Evolutionary conservation across 805 yeast genomes (phyloP).

Genomic region (Maudiozyma saulgeensis): DNA sequence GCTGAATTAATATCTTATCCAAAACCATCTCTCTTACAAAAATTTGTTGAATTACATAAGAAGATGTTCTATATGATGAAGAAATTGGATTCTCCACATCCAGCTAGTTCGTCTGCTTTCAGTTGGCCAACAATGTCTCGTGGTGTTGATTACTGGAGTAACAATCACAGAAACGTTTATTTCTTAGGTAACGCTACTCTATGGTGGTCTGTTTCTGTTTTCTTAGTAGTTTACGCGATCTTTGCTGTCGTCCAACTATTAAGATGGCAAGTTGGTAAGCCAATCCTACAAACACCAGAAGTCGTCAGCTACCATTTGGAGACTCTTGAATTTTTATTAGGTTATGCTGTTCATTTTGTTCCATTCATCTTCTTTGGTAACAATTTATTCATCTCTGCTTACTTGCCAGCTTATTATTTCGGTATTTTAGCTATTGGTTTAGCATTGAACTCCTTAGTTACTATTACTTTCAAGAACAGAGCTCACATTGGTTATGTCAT

Average conservation of each 20-base stretch:
- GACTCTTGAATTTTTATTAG: conserved; percentile 49
- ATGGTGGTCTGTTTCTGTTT: conserved; percentile 63
- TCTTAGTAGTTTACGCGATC: conserved; percentile 40
- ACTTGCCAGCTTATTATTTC: conserved; percentile 85
- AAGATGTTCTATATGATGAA: conserved; percentile 68
- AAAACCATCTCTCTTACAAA: conserved; percentile 43
- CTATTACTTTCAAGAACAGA: conserved; percentile 34
- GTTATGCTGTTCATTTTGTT: conserved; percentile 64
- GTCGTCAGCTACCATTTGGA: conserved; percentile 58
- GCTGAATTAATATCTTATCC: conserved; percentile 48
- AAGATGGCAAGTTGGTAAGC: conserved; percentile 57
- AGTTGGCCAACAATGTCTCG: conserved; percentile 68
- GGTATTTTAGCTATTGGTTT: conserved; percentile 69
- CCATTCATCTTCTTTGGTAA: conserved; percentile 83
- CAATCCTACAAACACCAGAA: conserved; percentile 39
- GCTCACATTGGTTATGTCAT: conserved; percentile 37
- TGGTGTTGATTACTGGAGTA: conserved; percentile 72
- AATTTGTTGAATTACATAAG: conserved; percentile 54
- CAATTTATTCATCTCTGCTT: conserved; percentile 86
- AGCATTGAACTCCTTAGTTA: conserved; percentile 42
- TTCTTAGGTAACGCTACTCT: conserved; percentile 66
- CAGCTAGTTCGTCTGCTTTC: conserved; percentile 59
- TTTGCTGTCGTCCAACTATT: conserved; percentile 37
- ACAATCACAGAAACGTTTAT: conserved; percentile 49
- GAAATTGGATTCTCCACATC: conserved; percentile 57